Base-by-base conservation (phyloP, 202 grass and related monocot species). In the Zizania palustris region DNA sequence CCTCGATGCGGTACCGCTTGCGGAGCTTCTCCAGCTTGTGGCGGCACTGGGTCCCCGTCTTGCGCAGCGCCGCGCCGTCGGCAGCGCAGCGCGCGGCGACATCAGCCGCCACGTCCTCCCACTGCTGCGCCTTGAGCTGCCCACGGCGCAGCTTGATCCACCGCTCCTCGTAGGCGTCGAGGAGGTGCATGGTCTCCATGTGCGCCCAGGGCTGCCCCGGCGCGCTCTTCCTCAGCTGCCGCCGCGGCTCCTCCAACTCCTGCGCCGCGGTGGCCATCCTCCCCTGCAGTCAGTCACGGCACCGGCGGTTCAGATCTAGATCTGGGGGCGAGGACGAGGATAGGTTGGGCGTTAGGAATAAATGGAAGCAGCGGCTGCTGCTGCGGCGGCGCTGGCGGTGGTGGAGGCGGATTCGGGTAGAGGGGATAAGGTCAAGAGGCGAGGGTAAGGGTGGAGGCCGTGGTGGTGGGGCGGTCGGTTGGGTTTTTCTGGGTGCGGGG, bases 21-120 rank as follows among this genome's bases (percentile, higher is more conserved):
- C 95, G 91, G 35, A 98, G 95, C 82, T 98, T 98, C 89, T 98
- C 95, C 56, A 98, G 89, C 89, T 98, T 98, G 87, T 98, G 95
- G 61, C 95, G 91, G 70, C 95, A 94, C 85, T 98, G 95, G 45
- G 95, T 98, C 2, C 95, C 91, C 34, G 87, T 90, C 80, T 98
- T 98, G 70, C 85, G 68, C 3, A 74, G 91, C 12, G 55, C 40
- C 37, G 69, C 45, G 72, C 89, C 88, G 5, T 40, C 67, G 55
- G 69, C 59, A 44, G 83, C 80, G 85, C 91, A 90, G 21, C 85
- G 89, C 19, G 55, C 80, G 4, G 87, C 83, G 62, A 90, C 80
- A 3, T 78, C 85, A 19, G 62, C 57, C 39, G 95, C 89, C 69
- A 98, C 89, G 18, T 92, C 89, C 65, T 98, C 95, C 95, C 95